Evolutionary conservation across 2,329 filamentous ascomycete genomes (phyloP).

Genomic region (Chaetomium globosum): DNA sequence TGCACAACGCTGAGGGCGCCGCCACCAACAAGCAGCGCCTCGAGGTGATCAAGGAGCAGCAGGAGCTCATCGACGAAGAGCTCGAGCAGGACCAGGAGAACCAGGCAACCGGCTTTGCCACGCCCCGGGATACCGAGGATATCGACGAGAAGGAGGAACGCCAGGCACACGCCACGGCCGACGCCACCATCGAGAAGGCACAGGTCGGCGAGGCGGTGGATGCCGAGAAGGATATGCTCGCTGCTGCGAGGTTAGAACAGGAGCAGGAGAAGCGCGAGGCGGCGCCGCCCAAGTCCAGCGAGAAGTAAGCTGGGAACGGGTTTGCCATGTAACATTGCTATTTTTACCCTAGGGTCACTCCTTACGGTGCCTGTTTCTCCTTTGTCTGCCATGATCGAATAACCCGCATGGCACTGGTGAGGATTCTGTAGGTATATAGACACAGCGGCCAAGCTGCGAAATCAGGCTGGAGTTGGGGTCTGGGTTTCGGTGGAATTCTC

Average conservation of each 20-base stretch:
- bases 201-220: conserved; percentile 58
- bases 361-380: conserved; percentile 11
- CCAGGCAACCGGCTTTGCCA: conserved; percentile 71
- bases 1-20: conserved; percentile 93
- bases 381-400: conserved; percentile 20
- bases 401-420: conserved; percentile 18
- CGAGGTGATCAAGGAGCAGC: conserved; percentile 96
- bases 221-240: conserved; percentile 56
- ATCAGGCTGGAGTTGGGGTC: conserved; percentile 20
- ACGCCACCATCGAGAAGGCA: conserved; percentile 50
- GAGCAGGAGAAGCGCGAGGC: conserved; percentile 43
- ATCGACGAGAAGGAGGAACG: conserved; percentile 93
- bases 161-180: conserved; percentile 53
- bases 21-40: conserved; percentile 99
- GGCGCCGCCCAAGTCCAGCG: conserved; percentile 21
- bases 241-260: conserved; percentile 48
- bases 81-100: conserved; percentile 86
- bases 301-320: conserved; percentile 17
- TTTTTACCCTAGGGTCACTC: conserved; percentile 5
- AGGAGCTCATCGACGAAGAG: conserved; percentile 96
- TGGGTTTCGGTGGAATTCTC: conserved; percentile 9
- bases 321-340: conserved; percentile 14
- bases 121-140: conserved; percentile 82
- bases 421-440: conserved; percentile 21
- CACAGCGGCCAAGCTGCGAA: conserved; percentile 11